These are phyloP conservation scores for Ceratocystis diversiconidia DNA, from an alignment of 2,329 filamentous ascomycete genomes.

Conservation along the genomic window DNA sequence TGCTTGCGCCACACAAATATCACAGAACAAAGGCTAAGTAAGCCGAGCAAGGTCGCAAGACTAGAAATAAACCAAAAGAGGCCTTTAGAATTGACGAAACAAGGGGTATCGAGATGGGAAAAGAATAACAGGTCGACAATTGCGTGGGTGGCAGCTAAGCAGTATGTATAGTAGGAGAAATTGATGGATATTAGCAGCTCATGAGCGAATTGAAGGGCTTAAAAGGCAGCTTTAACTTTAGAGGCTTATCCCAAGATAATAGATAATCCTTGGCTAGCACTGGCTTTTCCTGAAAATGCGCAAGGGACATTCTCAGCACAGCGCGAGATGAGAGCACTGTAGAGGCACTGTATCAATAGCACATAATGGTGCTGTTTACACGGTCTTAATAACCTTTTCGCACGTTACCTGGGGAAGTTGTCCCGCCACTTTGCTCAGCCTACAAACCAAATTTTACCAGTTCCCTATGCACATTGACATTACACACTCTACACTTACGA, in stretches of 20 bases:
- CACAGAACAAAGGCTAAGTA: slow-evolving; percentile 1
- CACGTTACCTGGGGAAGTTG: background rate
- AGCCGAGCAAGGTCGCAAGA: background rate
- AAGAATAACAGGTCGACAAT: background rate
- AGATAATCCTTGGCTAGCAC: background rate
- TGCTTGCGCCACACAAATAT: slow-evolving; percentile 7
- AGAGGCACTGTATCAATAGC: background rate
- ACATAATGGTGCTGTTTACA: background rate
- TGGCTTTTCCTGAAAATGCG: slow-evolving; percentile 2
- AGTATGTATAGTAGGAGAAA: slow-evolving; percentile 1
- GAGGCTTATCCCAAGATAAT: slow-evolving; percentile 1
- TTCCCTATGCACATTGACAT: background rate
- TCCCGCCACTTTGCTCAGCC: background rate
- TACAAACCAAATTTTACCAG: background rate
- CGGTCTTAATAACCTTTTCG: background rate
- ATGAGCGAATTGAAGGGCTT: slow-evolving; percentile 6
- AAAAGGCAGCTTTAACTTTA: slow-evolving; percentile 3
- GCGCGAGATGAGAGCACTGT: background rate
- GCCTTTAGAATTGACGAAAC: background rate
- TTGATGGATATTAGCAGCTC: background rate
- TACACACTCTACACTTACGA: background rate
- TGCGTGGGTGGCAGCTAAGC: background rate
- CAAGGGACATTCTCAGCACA: slow-evolving; percentile 6
- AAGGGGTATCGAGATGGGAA: background rate
- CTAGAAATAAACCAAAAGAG: background rate